Percentiles rank a stretch among this genome's conserved stretches.
These are phyloP conservation scores for Chlorella sorokiniana DNA, from an alignment of 139 green algal species.

Conservation along the genomic window DNA sequence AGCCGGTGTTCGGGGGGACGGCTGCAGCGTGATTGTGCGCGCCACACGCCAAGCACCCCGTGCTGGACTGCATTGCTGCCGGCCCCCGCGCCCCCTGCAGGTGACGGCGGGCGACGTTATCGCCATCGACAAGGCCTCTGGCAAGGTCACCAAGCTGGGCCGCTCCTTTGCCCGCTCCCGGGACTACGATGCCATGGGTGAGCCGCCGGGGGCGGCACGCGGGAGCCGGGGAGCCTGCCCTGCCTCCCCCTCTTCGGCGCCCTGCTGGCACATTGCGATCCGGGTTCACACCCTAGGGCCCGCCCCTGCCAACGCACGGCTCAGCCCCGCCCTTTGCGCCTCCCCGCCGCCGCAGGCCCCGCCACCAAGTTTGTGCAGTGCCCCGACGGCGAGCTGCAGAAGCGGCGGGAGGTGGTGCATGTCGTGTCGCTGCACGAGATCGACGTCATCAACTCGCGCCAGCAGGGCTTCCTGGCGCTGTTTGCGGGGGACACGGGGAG, in stretches of 20 bases:
- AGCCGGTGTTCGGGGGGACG: neutral
- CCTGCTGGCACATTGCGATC: too few relatives aligned
- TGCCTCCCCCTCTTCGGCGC: too few relatives aligned
- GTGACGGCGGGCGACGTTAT: slow-evolving; percentile 92
- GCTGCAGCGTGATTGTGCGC: neutral
- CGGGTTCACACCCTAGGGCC: too few relatives aligned
- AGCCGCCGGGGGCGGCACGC: slow-evolving; percentile 4
- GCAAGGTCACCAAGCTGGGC: slow-evolving; percentile 89
- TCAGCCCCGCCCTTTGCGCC: neutral
- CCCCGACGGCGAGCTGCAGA: slow-evolving; percentile 97
- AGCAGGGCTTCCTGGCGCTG: slow-evolving; percentile 97
- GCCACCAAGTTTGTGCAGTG: slow-evolving; percentile 98
- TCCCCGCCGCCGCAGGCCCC: slow-evolving; percentile 61
- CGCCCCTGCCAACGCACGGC: too few relatives aligned
- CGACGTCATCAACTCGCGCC: slow-evolving; percentile 95
- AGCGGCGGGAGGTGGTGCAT: slow-evolving; percentile 97
- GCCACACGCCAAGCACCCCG: too few relatives aligned
- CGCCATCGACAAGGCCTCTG: slow-evolving; percentile 93
- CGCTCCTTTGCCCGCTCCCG: slow-evolving; percentile 91
- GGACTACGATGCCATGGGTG: slow-evolving; percentile 98
- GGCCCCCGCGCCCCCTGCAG: neutral
- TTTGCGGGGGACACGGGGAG: slow-evolving; percentile 98
- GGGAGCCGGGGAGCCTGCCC: neutral
- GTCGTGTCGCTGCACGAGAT: slow-evolving; percentile 97
- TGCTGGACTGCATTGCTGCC: neutral